Base-by-base conservation (phyloP, 129 eudicot genomes). In the Chrysanthemum lavandulifolium region DNA sequence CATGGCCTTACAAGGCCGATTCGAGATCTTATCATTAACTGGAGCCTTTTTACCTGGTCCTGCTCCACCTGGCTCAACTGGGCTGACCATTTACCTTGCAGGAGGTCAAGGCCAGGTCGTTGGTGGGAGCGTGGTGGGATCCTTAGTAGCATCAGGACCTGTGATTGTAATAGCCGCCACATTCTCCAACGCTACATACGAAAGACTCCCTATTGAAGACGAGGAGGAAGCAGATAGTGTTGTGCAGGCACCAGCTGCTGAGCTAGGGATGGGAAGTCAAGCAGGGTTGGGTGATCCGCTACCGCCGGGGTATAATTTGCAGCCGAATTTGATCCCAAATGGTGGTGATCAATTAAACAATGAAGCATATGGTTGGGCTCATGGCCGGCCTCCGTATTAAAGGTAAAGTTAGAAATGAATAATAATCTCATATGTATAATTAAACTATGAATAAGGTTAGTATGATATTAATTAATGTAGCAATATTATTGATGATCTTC, bases 91-190 rank as follows among this genome's bases (percentile, higher is more conserved):
- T 23, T 89, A 89, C 64, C 70, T 86, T 10, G 96, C 90, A 4
- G 96, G 96, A 3, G 96, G 89, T 49, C 96, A 83, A 68, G 96
- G 96, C 18, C 96, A 88, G 67, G 96, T 88, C 2, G 89, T 89
- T 6, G 96, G 96, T 7, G 96, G 96, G 53, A 79, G 87, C 61
- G 91, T 89, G 68, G 91, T 84, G 48, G 96, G 96, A 21, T 59
- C 89, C 47, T 81, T 89, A 16, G 82, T 86, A 9, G 96, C 96
- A 0, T 83, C 89, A 7, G 96, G 96, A 7, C 91, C 96, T 1
- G 96, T 89, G 48, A 83, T 89, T 82, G 83, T 89, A 2, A 82
- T 86, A 3, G 89, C 91, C 0, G 91, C 96, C 5, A 89, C 91
- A 1, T 89, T 89, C 57, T 74, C 89, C 50, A 86, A 86, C 49